Base-by-base conservation (phyloP, 345 rosid genomes). In the Arabis alpina region DNA sequence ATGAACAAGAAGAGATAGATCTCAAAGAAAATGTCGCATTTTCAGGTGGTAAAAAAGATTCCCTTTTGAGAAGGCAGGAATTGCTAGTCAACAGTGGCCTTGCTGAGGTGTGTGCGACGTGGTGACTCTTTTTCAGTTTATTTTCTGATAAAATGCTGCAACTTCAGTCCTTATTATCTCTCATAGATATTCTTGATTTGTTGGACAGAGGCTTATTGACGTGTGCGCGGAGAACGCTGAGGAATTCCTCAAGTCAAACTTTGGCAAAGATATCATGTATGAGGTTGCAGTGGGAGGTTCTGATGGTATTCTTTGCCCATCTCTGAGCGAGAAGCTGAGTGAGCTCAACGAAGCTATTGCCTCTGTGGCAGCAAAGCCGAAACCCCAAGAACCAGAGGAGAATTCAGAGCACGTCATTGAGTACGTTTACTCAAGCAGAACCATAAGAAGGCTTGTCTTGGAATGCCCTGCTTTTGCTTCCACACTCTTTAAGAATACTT, bases 371-470 rank as follows among this genome's bases (percentile, higher is more conserved):
- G 85, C 92, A 70, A 70, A 75, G 55, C 68, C 89, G 3, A 85
- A 91, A 81, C 79, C 86, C 8, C 76, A 88, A 71, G 86, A 79
- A 72, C 8, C 59, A 19, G 70, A 54, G 64, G 47, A 75, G 49
- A 45, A 16, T 43, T 44, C 73, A 75, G 64, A 75, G 61, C 97
- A 93, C 63, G 76, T 87, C 73, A 84, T 91, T n/a, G 95, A 89
- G 77, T 83, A 86, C 80, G 89, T 89, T 76, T 95, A 93, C 71
- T 87, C 97, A 25, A 91, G 88, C 73, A 83, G 96, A 50, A 84
- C 87, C 36, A 83, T 91, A 75, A 85, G 96, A 79, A 91, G 89
- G 77, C 83, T 89, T 56, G 68, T 91, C 61, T 53, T 93, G 67
- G 89, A 86, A 24, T 75, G 87, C 81, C 83, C 98, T 15, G 40